These are phyloP conservation scores for Sporobolomyces roseus DNA, from an alignment of 768 basidiomycete species.

Conservation along the genomic window DNA sequence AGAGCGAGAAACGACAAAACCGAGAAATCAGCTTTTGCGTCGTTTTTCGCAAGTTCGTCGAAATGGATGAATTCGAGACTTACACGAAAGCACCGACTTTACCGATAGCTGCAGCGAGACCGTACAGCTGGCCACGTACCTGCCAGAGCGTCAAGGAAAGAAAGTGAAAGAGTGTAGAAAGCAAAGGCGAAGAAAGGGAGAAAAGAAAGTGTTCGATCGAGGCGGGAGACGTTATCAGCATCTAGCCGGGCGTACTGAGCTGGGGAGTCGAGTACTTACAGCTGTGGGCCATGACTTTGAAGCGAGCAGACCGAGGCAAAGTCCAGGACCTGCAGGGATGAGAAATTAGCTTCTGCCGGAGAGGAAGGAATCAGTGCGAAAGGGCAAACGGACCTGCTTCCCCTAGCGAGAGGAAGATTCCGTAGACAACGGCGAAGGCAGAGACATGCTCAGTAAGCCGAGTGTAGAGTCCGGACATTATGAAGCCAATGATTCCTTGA, in stretches of 20 bases:
- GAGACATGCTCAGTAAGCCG: constrained; percentile 58
- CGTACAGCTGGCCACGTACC: constrained; percentile 54
- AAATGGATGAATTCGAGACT: too few species aligned
- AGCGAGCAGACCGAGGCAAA: constrained; percentile 78
- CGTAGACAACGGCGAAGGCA: constrained; percentile 65
- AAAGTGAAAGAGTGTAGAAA: too few species aligned
- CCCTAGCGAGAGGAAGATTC: constrained; percentile 83
- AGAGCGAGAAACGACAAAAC: neutral
- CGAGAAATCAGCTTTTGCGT: neutral
- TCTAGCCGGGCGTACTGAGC: too few species aligned
- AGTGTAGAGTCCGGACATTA: constrained; percentile 78
- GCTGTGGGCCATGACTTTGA: constrained; percentile 81
- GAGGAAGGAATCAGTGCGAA: neutral
- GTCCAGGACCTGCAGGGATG: constrained; percentile 60
- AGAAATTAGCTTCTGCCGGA: neutral
- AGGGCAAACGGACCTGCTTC: constrained; percentile 57
- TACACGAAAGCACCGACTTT: constrained; percentile 44
- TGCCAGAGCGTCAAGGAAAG: too few species aligned
- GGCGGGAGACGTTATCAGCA: too few species aligned
- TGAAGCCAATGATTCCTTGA: constrained; percentile 57
- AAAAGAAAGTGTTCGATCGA: too few species aligned
- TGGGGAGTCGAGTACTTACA: too few species aligned
- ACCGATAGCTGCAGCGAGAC: constrained; percentile 73
- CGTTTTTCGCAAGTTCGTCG: neutral
- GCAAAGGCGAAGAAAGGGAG: too few species aligned